Conservation (phyloP, 2,329 filamentous ascomycete genomes). For the Colletotrichum tropicicola region DNA sequence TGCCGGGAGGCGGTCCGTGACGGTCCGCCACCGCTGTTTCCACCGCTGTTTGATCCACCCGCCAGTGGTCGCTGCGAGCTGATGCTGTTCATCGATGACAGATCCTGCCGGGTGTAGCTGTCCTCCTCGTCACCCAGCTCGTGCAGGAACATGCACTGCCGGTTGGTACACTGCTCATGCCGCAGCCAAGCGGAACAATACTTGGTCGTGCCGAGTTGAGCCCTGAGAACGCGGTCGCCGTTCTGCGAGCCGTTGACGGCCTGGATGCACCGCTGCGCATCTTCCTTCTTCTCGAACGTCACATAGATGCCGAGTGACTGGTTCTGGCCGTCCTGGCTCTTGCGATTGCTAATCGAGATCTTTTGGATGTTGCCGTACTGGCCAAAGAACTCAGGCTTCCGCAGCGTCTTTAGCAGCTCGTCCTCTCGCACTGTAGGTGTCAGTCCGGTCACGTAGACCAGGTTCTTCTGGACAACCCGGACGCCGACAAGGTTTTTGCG, state of each 20-base stretch:
- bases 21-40: slow-evolving; percentile 46
- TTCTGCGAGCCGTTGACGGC: slow-evolving; percentile 94
- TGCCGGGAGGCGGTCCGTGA: slow-evolving; percentile 64
- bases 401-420: slow-evolving; percentile 87
- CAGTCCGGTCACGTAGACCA: slow-evolving; percentile 96
- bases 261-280: slow-evolving; percentile 88
- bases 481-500: slow-evolving; percentile 96
- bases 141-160: slow-evolving; percentile 97
- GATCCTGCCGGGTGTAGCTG: slow-evolving; percentile 92
- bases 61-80: slow-evolving; percentile 76
- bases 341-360: slow-evolving; percentile 97
- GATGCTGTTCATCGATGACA: slow-evolving; percentile 93
- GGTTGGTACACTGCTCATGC: slow-evolving; percentile 92
- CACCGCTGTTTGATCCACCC: slow-evolving; percentile 19
- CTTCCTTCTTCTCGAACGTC: slow-evolving; percentile 92
- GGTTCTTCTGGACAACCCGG: slow-evolving; percentile 96
- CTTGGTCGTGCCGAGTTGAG: slow-evolving; percentile 88
- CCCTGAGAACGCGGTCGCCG: slow-evolving; percentile 85
- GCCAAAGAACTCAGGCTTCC: slow-evolving; percentile 93
- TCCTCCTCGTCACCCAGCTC: slow-evolving; percentile 98
- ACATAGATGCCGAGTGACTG: slow-evolving; percentile 97
- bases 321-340: slow-evolving; percentile 77
- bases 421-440: slow-evolving; percentile 93
- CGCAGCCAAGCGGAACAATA: slow-evolving; percentile 98
- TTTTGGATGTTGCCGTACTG: slow-evolving; percentile 99